These are phyloP conservation scores for Gautieria morchelliformis DNA, from an alignment of 768 basidiomycete genomes.

Conservation along the genomic window DNA sequence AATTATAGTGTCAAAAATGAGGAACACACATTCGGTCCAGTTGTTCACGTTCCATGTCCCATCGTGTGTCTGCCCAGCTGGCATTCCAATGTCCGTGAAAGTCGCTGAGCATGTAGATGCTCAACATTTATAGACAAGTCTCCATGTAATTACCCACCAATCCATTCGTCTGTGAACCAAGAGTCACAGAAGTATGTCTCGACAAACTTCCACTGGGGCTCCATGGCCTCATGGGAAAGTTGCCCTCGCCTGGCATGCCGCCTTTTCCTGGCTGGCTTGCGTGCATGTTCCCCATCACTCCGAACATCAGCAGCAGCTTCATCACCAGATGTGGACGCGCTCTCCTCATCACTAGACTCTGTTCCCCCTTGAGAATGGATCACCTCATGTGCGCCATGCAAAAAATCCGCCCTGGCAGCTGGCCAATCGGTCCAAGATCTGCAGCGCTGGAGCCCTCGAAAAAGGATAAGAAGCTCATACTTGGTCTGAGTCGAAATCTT, in stretches of 20 bases:
- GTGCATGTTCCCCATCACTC: not conserved
- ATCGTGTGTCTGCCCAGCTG: constrained; percentile 9
- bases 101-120: not conserved
- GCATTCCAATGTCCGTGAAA: constrained; percentile 13
- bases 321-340: not conserved
- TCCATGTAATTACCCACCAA: constrained; percentile 1
- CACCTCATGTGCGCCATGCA: not conserved
- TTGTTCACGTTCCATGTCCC: constrained; percentile 14
- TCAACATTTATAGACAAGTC: not conserved
- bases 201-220: not conserved
- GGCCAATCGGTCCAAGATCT: not conserved
- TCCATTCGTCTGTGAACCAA: constrained; percentile 11
- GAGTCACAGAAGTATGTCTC: constrained; percentile 11
- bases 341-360: not conserved
- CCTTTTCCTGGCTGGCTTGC: not conserved
- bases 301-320: not conserved
- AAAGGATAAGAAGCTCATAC: not conserved
- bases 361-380: not conserved
- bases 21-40: constrained; percentile 12
- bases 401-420: not conserved
- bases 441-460: constrained; percentile 11
- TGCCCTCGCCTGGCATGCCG: not conserved
- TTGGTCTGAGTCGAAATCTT: not conserved
- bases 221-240: not conserved
- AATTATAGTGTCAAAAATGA: constrained; percentile 12